phyloP scores from a whole-genome alignment of 768 basidiomycete species.

The Tricholoma matsutake region DNA sequence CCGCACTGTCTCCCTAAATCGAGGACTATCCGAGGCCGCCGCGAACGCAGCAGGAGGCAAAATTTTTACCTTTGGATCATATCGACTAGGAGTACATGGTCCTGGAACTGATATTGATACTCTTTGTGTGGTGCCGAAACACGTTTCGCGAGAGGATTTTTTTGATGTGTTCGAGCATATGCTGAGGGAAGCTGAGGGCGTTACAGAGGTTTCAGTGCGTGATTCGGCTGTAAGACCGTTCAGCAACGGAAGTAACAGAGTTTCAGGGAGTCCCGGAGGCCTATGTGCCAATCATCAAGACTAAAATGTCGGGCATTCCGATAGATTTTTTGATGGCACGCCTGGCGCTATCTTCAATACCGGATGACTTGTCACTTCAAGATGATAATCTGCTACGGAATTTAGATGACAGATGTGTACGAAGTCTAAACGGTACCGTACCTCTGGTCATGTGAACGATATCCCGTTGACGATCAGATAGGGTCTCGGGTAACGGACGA shows the following conservation, averaged over 20 bases:
- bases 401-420: conserved; percentile 90
- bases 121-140: conserved; percentile 95
- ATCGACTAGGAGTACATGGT: conserved; percentile 95
- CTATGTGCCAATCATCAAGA: conserved; percentile 92
- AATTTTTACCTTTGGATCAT: conserved; percentile 99
- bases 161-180: conserved; percentile 88
- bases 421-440: conserved; percentile 82
- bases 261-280: conserved; percentile 92
- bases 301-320: conserved; percentile 87
- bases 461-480: conserved; percentile 27
- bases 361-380: conserved; percentile 84
- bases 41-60: conserved; percentile 93
- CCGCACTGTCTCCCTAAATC: conserved; percentile 68
- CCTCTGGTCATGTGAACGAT: background rate
- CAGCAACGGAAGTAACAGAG: conserved; percentile 7
- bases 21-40: conserved; percentile 83
- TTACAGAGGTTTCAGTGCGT: conserved; percentile 86
- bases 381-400: conserved; percentile 92
- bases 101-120: conserved; percentile 98
- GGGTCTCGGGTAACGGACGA: conserved; percentile 96
- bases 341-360: conserved; percentile 81
- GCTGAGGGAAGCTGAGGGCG: conserved; percentile 80
- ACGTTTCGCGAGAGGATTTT: conserved; percentile 94
- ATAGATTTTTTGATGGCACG: conserved; percentile 95
- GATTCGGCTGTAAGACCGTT: background rate